Evolutionary conservation across 768 basidiomycete genomes (phyloP).

Genomic region (Phlebiopsis flavidoalba): DNA sequence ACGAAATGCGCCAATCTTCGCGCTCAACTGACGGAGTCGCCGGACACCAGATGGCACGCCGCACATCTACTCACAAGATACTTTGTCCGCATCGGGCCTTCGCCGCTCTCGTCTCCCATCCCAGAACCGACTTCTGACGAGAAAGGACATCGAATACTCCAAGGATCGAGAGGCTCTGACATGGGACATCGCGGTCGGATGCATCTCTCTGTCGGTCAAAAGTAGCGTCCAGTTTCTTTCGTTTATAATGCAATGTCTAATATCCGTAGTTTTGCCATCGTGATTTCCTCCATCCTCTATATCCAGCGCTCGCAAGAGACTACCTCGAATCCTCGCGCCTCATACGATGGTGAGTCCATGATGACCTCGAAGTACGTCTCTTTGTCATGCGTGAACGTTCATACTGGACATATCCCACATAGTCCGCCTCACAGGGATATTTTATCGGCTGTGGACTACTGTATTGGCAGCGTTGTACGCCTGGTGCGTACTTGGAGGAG

Average conservation of each 20-base stretch:
- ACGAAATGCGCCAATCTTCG: conserved; percentile 30
- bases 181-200: conserved; percentile 58
- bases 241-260: not conserved
- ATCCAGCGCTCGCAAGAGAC: conserved; percentile 46
- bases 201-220: conserved; percentile 59
- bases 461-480: conserved; percentile 47
- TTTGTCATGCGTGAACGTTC: no score
- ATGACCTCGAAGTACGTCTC: conserved; percentile 48
- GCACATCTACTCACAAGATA: conserved; percentile 56
- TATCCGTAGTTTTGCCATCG: conserved; percentile 53
- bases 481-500: conserved; percentile 47
- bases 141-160: not conserved
- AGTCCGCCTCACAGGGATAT: conserved; percentile 58
- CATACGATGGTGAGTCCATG: conserved; percentile 37
- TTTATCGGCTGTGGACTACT: conserved; percentile 40
- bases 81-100: conserved; percentile 36
- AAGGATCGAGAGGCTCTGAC: conserved; percentile 27
- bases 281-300: conserved; percentile 53
- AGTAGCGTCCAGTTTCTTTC: conserved; percentile 28
- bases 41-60: conserved; percentile 63
- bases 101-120: conserved; percentile 4
- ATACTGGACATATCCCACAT: not conserved
- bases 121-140: not conserved
- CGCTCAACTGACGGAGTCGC: conserved; percentile 49
- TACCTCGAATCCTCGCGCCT: conserved; percentile 47